Percentiles rank a stretch among this genome's conserved stretches.
These are phyloP conservation scores for Graphium sp. DNA, from an alignment of 2,329 filamentous ascomycete genomes.

Conservation along the genomic window DNA sequence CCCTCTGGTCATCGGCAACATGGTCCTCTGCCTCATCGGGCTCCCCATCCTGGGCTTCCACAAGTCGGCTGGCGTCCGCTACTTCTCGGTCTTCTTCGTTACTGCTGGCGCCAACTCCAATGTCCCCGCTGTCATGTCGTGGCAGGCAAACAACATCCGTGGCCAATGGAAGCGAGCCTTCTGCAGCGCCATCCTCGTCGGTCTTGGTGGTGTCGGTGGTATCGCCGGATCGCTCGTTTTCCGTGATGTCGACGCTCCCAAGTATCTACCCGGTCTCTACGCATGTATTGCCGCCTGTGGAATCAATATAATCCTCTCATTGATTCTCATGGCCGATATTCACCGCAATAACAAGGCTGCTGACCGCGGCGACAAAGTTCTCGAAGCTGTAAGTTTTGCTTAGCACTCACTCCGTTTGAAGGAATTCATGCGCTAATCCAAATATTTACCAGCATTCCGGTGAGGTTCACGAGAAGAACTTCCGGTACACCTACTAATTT, in stretches of 20 bases:
- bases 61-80: slow-evolving; percentile 36
- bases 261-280: slow-evolving; percentile 37
- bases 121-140: slow-evolving; percentile 57
- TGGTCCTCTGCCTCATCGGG: slow-evolving; percentile 48
- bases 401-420: slow-evolving; percentile 4
- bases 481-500: slow-evolving; percentile 5
- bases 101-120: slow-evolving; percentile 66
- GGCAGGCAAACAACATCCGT: slow-evolving; percentile 76
- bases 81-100: slow-evolving; percentile 62
- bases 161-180: slow-evolving; percentile 82
- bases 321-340: slow-evolving; percentile 21
- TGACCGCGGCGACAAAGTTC: slow-evolving; percentile 31
- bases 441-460: not conserved
- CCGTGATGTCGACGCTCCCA: slow-evolving; percentile 29
- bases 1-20: slow-evolving; percentile 49
- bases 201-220: slow-evolving; percentile 61
- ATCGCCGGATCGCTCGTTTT: slow-evolving; percentile 64
- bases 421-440: slow-evolving; percentile 1
- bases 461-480: slow-evolving; percentile 7
- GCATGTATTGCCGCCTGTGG: slow-evolving; percentile 33
- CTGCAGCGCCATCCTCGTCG: slow-evolving; percentile 58
- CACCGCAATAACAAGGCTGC: slow-evolving; percentile 28
- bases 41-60: slow-evolving; percentile 59
- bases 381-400: slow-evolving; percentile 33
- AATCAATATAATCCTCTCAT: slow-evolving; percentile 27